Evolutionary conservation across 768 basidiomycete genomes (phyloP), one percentile per base, ranked within the genome.

Genomic region (Candolleomyces aberdarensis): DNA sequence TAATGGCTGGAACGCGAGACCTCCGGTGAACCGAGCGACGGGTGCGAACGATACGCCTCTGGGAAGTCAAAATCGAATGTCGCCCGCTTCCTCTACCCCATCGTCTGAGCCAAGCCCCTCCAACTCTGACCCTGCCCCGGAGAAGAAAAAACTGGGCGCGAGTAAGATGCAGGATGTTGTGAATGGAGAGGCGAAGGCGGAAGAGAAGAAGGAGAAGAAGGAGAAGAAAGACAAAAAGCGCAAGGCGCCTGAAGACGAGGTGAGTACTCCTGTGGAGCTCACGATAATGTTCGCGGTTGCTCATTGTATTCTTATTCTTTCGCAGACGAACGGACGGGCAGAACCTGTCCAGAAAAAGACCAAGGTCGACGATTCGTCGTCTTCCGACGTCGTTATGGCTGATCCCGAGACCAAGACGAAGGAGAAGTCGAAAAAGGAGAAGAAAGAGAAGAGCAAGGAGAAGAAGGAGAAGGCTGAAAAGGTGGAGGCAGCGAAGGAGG

Each of bases 21-120:
- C 60, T 17, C 53, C 29, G 15, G 17, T 17, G 11, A 47, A 15
- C 31, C 69, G 58, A 57, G 67, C 48, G 2, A 87, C 87, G 49
- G 91, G 91, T 63, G 83, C 88, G 67, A 93, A 93, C 66, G 81
- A 72, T 67, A 88, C 83, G 36, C 91, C 89, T 44, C 75, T 93
- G 58, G 91, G 91, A 58, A 80, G 85, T 15, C 84, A 87, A 8
- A 80, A 67, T 22, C 75, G 75, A 52, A 72, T 69, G 61, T 76
- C 79, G 39, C 74, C 72, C 49, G 71, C 69, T 15, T 44, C 67
- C 26, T 60, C 65, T 40, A 62, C 72, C 10, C 41, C 39, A 17
- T 14, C 26, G 29, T 47, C 20, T 50, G 56, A 29, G 55, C 14
- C 19, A 49, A 36, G 36, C 36, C 36, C 36, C 36, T 11, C 36